Evolutionary conservation across 2,329 filamentous ascomycete genomes (phyloP), one percentile per base, ranked within the genome.

Genomic region (Pseudofabraea citricarpa): DNA sequence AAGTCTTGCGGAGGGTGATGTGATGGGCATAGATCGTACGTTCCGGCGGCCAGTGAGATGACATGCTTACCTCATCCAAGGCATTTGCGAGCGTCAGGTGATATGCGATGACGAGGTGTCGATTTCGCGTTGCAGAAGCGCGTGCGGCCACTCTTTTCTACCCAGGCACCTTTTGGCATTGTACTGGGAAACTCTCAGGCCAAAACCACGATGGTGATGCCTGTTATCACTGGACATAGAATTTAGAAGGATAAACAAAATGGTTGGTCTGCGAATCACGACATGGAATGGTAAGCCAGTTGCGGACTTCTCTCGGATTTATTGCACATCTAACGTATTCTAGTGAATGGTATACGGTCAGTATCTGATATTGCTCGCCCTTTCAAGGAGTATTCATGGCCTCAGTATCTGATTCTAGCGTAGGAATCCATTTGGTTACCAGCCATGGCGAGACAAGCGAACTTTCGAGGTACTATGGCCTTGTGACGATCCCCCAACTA

Each of bases 361-460:
- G 55, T 53, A 13, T 20, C 6, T 20, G 19, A 13, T 8, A 6
- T 22, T 22, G 18, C 35, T 22, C 8, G 19, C 8, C 12, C 10
- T 37, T n/a, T 12, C 19, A 13, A 13, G 7, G 18, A n/a, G n/a
- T n/a, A n/a, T n/a, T n/a, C n/a, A n/a, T n/a, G n/a, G 10, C 23
- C 40, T 6, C 23, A 7, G 6, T 22, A 19, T 10, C 12, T 10
- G 3, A 22, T 18, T 22, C 18, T 8, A 31, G 38, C 13, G 26
- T 36, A 87, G 86, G 53, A 91, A 91, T 56, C 87, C 87, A 3
- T 91, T 91, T 55, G 76, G 77, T n/a, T 90, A 90, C 59, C 80
- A 89, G 58, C 87, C 87, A 78, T 91, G 87, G 87, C 73, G 82
- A 51, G 77, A 83, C 47, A 79, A 79, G 40, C 76, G 79, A 52